Percentiles rank a stretch among this genome's conserved stretches.
phyloP scores from a whole-genome alignment of 441 rosid species.

The Codiaeum variegatum region DNA sequence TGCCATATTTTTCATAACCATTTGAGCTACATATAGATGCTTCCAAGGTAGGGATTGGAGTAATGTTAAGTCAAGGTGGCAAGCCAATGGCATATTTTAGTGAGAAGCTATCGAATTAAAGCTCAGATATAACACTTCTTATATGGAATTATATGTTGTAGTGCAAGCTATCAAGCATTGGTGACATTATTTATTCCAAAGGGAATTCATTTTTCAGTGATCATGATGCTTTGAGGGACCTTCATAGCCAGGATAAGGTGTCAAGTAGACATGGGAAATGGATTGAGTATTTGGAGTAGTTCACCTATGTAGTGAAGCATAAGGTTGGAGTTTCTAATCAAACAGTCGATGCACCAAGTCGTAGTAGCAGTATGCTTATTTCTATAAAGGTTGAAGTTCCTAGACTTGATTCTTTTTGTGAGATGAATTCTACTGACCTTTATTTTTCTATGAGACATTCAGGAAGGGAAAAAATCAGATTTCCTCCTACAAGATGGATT shows the following conservation, averaged over 20 bases:
- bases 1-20: too few relatives aligned
- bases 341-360: neutral
- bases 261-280: neutral
- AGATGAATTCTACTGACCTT: neutral
- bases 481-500: neutral
- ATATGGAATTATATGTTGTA: neutral
- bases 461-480: neutral
- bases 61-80: too few relatives aligned
- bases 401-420: neutral
- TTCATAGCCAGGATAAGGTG: neutral
- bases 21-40: too few relatives aligned
- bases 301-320: neutral
- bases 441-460: neutral
- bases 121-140: neutral
- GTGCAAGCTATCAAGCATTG: neutral
- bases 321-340: neutral
- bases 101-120: neutral
- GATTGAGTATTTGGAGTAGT: neutral
- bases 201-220: neutral
- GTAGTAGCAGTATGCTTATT: too few relatives aligned
- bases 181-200: neutral
- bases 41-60: too few relatives aligned
- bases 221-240: neutral
- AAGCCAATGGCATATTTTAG: neutral
- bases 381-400: too few relatives aligned